A percentile compares a stretch with the other conserved stretches of the same genome.
phyloP scores from a whole-genome alignment of 768 basidiomycete species.

The Mycena venus region DNA sequence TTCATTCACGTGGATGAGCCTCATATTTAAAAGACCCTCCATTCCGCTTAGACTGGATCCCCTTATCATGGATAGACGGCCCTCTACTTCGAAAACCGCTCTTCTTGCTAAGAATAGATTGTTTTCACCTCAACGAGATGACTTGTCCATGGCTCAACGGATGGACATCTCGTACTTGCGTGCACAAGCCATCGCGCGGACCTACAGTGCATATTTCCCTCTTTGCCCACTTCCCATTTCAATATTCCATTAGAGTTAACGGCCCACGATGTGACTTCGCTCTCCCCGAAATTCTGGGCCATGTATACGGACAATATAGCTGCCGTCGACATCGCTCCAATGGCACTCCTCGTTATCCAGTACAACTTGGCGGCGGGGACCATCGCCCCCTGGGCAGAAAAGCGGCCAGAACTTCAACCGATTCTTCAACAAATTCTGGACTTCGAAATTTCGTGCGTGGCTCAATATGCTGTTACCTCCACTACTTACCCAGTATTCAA shows the following conservation, averaged over 20 bases:
- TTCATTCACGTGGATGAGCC: too few relatives aligned
- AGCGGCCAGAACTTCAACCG: constrained; percentile 40
- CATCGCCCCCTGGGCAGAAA: constrained; percentile 29
- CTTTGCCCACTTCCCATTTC: neutral
- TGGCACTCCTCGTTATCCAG: constrained; percentile 48
- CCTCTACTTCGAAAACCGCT: neutral
- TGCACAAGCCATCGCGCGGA: neutral
- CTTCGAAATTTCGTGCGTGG: constrained; percentile 39
- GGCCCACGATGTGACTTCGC: constrained; percentile 42
- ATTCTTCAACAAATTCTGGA: constrained; percentile 43
- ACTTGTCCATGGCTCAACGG: neutral
- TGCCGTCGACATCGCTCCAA: constrained; percentile 42
- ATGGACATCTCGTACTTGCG: neutral
- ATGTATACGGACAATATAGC: constrained; percentile 47
- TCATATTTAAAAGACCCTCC: too few relatives aligned
- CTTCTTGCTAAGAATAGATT: neutral
- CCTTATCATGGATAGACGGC: neutral
- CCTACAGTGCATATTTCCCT: neutral
- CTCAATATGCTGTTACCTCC: neutral
- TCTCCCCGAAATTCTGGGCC: constrained; percentile 49
- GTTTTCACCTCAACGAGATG: neutral
- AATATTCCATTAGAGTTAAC: constrained; percentile 41
- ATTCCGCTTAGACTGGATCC: neutral
- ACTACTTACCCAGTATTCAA: neutral
- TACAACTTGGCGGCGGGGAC: constrained; percentile 51